Evolutionary conservation across 352 stramenopile species (phyloP).

Genomic region (Hyphochytrium catenoides): DNA sequence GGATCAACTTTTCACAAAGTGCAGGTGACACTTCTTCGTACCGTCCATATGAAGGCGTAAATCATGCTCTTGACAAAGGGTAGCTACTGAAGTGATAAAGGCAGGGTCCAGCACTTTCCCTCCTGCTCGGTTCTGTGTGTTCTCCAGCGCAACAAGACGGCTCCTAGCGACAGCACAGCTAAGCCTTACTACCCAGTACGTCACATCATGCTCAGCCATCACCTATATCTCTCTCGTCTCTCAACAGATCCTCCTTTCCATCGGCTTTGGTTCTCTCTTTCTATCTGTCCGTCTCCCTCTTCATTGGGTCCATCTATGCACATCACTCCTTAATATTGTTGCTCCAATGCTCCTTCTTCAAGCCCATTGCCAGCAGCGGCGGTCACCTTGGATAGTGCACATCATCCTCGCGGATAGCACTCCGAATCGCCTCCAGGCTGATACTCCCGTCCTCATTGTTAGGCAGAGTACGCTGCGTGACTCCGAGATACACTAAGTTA

Average conservation of each 20-base stretch:
- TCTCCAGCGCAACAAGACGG: conserved; percentile 79
- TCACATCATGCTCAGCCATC: not conserved
- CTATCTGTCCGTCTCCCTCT: too few species aligned
- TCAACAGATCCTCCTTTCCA: conserved; percentile 3
- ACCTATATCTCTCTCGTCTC: conserved; percentile 6
- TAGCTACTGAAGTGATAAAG: conserved; percentile 50
- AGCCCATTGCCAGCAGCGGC: too few species aligned
- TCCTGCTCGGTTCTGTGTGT: conserved; percentile 93
- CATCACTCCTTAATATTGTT: too few species aligned
- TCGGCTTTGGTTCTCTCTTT: not conserved
- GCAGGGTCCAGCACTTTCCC: conserved; percentile 54
- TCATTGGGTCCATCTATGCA: too few species aligned
- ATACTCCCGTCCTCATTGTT: conserved; percentile 65
- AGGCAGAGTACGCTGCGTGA: conserved; percentile 59
- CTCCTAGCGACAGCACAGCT: conserved; percentile 17
- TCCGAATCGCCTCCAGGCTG: conserved; percentile 39
- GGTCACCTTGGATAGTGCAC: conserved; percentile 36
- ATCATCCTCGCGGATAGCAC: conserved; percentile 41
- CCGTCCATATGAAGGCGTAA: conserved; percentile 86
- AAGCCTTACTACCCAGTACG: not conserved
- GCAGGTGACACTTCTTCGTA: not conserved
- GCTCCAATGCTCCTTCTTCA: too few species aligned
- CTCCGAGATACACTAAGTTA: conserved; percentile 57
- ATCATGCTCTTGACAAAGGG: conserved; percentile 32
- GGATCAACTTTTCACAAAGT: not conserved